Evolutionary conservation across 1,139 yeast species (phyloP), one percentile per base, ranked within the genome.

Genomic region (Magnusiomyces starmeri): DNA sequence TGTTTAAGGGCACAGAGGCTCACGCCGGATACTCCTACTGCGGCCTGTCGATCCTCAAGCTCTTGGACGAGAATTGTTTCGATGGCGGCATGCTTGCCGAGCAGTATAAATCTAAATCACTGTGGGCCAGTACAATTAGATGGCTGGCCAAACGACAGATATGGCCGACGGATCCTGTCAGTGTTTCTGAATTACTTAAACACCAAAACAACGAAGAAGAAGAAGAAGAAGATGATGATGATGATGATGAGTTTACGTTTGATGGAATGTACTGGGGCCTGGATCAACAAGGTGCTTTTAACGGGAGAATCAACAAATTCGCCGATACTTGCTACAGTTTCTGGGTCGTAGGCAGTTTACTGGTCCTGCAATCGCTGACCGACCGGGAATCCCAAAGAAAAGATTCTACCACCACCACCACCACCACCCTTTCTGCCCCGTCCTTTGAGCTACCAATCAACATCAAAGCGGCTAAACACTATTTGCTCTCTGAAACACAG

Each of bases 271-370:
- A 74, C 73, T 57, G 60, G 43, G 74, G 72, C 42, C 58, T 59
- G 0, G 72, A 68, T n/a, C 83, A 78, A 58, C 63, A 32, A 32
- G 97, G 97, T 1, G 95, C 95, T 0, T 84, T 88, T 65, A 88
- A 89, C 66, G 98, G 98, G 0, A 73, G 98, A 49, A 81, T 79
- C 25, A 88, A 89, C 65, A 92, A 92, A 65, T 77, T 76, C 50
- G 84, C 85, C 3, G 98, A 92, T 66, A 85, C 96, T 0, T 92
- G 98, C 69, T 92, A 92, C 66, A 79, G 87, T 8, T 92, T 90
- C 76, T 92, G 98, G 98, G 78, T 81, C 48, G 66, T 81, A 9
- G 94, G 80, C 1, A 73, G 88, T 9, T 69, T 89, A 54, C 64
- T 65, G 1, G 57, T 83, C 46, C 66, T 82, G 12, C 66, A 57